Base-by-base conservation (phyloP, 768 basidiomycete species). In the Rhodotorula taiwanensis region DNA sequence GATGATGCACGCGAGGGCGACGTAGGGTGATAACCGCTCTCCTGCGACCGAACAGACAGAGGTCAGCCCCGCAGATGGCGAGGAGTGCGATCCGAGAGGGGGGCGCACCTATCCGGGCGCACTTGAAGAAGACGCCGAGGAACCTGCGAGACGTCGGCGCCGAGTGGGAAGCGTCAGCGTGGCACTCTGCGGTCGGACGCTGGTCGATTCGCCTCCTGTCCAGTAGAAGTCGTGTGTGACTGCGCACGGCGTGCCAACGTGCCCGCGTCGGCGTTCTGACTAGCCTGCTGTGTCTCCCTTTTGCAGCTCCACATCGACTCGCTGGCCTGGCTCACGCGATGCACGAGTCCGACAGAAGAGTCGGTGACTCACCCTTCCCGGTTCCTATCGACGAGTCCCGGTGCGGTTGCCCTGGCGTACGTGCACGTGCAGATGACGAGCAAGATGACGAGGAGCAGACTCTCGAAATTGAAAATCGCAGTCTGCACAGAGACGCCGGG, bases 391-490 rank as follows among this genome's bases (percentile, higher is more conserved):
- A 98, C 81, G 8, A 98, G 79, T 30, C 89, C 82, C 16, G 95
- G 95, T 5, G 89, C 86, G 21, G 93, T 86, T 0, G 89, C 85
- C 49, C 95, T 85, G 20, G 93, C 82, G 76, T 98, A 99, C 6
- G 94, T 92, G 79, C 89, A 97, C 61, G 95, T 98, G 79, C 95
- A 99, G 63, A 97, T 91, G 75, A 88, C 80, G 52, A 99, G 81
- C 14, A 98, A 82, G 68, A 97, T 86, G 75, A 94, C 91, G 73
- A 94, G 84, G 25, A 99, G 82, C 25, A 99, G 82, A 0, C 93
- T 91, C 76, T 94, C 87, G 75, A 99, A 99, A 78, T 97, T 94
- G 84, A 98, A 97, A 28, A 99, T 82, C 4, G 95, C 95, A 33
- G 94, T 93, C 86, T 87, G 74, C 5, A 23, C 18, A 28, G 16